These are phyloP conservation scores for Camellia japonica DNA, from an alignment of 148 eudicot species.

Conservation along the genomic window DNA sequence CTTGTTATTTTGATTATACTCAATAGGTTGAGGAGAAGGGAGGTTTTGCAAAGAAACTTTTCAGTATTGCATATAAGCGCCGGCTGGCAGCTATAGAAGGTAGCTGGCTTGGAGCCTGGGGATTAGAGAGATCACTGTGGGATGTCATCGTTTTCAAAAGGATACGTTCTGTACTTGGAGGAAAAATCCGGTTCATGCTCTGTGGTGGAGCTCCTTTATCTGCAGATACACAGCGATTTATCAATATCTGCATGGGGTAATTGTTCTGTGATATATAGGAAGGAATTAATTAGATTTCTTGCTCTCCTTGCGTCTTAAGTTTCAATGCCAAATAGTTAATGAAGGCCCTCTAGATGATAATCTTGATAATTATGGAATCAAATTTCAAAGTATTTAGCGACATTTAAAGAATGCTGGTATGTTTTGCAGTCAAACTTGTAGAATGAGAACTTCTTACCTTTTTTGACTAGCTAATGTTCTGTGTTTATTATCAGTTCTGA, in stretches of 20 bases:
- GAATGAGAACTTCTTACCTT: background rate
- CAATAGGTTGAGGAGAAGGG: slow-evolving; percentile 79
- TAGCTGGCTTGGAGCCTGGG: slow-evolving; percentile 95
- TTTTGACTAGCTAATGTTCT: too few species aligned
- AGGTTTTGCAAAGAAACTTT: slow-evolving; percentile 64
- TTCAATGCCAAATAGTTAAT: background rate
- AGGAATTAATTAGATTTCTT: background rate
- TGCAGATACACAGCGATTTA: slow-evolving; percentile 83
- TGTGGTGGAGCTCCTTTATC: slow-evolving; percentile 99
- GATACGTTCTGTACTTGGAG: slow-evolving; percentile 83
- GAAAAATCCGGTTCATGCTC: slow-evolving; percentile 83
- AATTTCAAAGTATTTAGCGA: background rate
- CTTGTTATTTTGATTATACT: slow-evolving; percentile 10
- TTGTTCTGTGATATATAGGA: slow-evolving; percentile 11
- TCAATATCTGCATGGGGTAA: slow-evolving; percentile 97
- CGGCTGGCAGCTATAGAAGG: slow-evolving; percentile 85
- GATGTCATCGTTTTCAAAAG: slow-evolving; percentile 65
- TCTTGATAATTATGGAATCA: background rate
- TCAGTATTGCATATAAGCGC: slow-evolving; percentile 67
- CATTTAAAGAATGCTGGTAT: background rate
- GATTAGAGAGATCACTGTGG: slow-evolving; percentile 72
- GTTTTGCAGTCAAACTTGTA: background rate
- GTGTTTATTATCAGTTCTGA: too few species aligned
- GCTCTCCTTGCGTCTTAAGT: background rate
- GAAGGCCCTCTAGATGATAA: background rate